Conservation (phyloP, 2,329 filamentous ascomycete genomes). For the Ceratocystis albifundus region DNA sequence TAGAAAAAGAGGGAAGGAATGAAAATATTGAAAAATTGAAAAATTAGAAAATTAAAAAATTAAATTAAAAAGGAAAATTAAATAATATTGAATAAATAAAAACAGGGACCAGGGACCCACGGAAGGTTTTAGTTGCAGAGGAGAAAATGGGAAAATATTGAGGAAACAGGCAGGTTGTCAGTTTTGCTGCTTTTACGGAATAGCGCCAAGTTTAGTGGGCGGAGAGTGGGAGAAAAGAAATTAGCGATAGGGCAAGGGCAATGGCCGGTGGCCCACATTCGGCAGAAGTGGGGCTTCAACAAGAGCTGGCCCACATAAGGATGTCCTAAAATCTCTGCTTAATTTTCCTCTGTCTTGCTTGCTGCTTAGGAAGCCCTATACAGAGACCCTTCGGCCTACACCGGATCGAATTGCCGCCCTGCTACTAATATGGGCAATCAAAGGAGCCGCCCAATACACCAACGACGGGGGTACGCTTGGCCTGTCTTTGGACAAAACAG, state of each 20-base stretch:
- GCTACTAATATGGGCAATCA: neutral
- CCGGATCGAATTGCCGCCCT: neutral
- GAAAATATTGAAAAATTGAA: no score
- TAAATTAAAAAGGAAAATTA: no score
- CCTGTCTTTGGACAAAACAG: no score
- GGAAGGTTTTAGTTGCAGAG: neutral
- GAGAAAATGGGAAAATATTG: slow-evolving; percentile 1
- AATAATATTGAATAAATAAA: no score
- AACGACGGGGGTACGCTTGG: no score
- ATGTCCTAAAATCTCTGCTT: no score
- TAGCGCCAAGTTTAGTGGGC: neutral
- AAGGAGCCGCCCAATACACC: neutral
- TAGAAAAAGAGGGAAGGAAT: neutral
- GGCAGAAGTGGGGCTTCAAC: no score
- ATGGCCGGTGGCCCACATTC: no score
- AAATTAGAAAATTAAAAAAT: no score
- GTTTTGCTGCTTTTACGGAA: neutral
- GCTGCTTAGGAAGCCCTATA: no score
- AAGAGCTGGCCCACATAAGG: no score
- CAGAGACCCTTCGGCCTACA: neutral
- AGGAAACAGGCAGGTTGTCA: slow-evolving; percentile 10
- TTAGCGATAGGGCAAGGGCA: neutral
- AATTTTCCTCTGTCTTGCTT: no score
- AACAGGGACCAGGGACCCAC: neutral
- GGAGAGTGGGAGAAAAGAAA: neutral